A percentile compares a stretch with the other conserved stretches of the same genome.
Conservation (phyloP, 1,284 basidiomycete genomes). For the Boletus sp. region DNA sequence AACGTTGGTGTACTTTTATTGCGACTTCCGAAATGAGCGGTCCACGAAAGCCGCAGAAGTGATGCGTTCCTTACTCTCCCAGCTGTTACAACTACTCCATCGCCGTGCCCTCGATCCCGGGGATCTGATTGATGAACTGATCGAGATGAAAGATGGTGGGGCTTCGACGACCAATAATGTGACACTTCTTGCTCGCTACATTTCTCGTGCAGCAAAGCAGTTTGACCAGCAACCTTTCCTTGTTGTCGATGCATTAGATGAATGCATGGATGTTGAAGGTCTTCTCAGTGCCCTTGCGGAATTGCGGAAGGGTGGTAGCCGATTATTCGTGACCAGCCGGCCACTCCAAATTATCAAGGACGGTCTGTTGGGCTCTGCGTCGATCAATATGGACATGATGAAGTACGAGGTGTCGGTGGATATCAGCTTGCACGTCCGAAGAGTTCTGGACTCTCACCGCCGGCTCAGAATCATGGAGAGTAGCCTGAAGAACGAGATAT, state of each 20-base stretch:
- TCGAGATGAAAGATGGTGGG: background rate
- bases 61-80: conserved; percentile 16
- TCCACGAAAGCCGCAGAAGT: conserved; percentile 11
- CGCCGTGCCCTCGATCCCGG: background rate
- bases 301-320: background rate
- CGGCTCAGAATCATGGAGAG: conserved; percentile 4
- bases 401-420: background rate
- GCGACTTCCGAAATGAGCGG: conserved; percentile 18
- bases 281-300: background rate
- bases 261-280: conserved; percentile 9
- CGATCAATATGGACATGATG: conserved; percentile 15
- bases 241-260: conserved; percentile 19
- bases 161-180: background rate
- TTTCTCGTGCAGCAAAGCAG: conserved; percentile 1
- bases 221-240: conserved; percentile 7
- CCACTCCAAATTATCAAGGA: conserved; percentile 15
- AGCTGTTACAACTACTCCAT: background rate
- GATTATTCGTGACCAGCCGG: conserved; percentile 22
- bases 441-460: conserved; percentile 17
- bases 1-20: conserved; percentile 13
- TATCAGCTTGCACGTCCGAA: conserved; percentile 14
- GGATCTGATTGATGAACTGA: conserved; percentile 4
- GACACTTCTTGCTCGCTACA: background rate
- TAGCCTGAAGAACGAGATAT: conserved; percentile 16
- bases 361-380: background rate